These are phyloP conservation scores for Lachancea kluyveri DNA, from an alignment of 805 yeast species.

Conservation along the genomic window DNA sequence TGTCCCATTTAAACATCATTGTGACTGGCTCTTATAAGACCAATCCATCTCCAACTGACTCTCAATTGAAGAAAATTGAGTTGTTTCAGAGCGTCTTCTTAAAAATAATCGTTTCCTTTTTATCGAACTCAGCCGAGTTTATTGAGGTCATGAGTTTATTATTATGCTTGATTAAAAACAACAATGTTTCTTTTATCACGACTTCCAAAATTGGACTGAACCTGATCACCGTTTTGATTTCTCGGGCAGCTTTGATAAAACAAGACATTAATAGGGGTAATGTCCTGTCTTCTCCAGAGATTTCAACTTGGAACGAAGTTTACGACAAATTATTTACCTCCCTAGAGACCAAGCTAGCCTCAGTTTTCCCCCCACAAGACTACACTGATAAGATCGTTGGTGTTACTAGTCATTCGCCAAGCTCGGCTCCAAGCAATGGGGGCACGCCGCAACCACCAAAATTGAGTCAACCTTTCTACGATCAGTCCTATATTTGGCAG, in stretches of 20 bases:
- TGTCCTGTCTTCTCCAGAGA: constrained; percentile 35
- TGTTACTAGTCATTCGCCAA: constrained; percentile 8
- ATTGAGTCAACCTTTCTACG: constrained; percentile 33
- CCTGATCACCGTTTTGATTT: constrained; percentile 79
- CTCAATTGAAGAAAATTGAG: constrained; percentile 56
- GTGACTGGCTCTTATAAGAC: constrained; percentile 73
- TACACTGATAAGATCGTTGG: constrained; percentile 20
- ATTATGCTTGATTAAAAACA: constrained; percentile 61
- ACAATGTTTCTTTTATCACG: constrained; percentile 50
- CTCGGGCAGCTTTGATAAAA: constrained; percentile 85
- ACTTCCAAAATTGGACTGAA: constrained; percentile 78
- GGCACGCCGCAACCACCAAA: constrained; percentile 8
- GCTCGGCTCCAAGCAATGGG: constrained; percentile 10
- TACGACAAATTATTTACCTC: constrained; percentile 78
- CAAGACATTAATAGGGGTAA: constrained; percentile 57
- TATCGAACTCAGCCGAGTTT: constrained; percentile 70
- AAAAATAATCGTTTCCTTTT: constrained; percentile 76
- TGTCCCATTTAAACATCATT: constrained; percentile 73
- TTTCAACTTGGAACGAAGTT: constrained; percentile 62
- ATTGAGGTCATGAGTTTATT: constrained; percentile 73
- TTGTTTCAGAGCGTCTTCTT: constrained; percentile 74
- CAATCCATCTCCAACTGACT: constrained; percentile 49
- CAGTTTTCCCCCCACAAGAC: constrained; percentile 71
- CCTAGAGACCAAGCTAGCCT: constrained; percentile 68
- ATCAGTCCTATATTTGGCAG: constrained; percentile 91